A percentile compares a stretch with the other conserved stretches of the same genome.
phyloP scores from a whole-genome alignment of 2,329 filamentous ascomycete genomes.

The Colletotrichum chrysophilum region DNA sequence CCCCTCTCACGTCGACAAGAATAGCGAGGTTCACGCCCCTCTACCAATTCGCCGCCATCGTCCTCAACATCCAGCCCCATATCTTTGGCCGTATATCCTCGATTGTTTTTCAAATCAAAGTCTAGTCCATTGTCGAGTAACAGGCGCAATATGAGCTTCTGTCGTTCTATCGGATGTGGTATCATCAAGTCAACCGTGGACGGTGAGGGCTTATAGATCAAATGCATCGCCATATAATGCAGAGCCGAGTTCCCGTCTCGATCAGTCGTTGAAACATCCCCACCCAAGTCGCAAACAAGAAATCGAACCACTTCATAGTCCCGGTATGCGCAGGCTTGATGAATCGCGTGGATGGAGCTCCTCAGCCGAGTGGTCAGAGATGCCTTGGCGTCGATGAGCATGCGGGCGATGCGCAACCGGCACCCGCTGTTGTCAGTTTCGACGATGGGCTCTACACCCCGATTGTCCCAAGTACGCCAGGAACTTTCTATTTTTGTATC shows the following conservation, averaged over 20 bases:
- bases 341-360: neutral
- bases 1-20: too few relatives aligned
- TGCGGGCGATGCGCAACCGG: neutral
- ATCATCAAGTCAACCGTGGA: too few relatives aligned
- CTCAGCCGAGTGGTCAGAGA: neutral
- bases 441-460: rapidly evolving
- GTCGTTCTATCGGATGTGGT: too few relatives aligned
- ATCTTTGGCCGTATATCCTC: too few relatives aligned
- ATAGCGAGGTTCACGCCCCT: too few relatives aligned
- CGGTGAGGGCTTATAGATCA: too few relatives aligned
- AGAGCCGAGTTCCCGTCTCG: neutral
- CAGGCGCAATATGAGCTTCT: too few relatives aligned
- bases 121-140: too few relatives aligned
- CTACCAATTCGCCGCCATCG: too few relatives aligned
- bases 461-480: neutral
- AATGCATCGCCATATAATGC: neutral
- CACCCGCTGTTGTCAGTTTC: neutral
- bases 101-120: too few relatives aligned
- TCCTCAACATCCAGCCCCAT: too few relatives aligned
- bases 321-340: neutral
- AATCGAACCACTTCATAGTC: neutral
- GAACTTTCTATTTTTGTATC: neutral
- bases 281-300: neutral
- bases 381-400: neutral
- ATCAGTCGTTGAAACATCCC: rapidly evolving